Conservation (phyloP, 2,329 filamentous ascomycete species). For the Mycocentrospora acerina region DNA sequence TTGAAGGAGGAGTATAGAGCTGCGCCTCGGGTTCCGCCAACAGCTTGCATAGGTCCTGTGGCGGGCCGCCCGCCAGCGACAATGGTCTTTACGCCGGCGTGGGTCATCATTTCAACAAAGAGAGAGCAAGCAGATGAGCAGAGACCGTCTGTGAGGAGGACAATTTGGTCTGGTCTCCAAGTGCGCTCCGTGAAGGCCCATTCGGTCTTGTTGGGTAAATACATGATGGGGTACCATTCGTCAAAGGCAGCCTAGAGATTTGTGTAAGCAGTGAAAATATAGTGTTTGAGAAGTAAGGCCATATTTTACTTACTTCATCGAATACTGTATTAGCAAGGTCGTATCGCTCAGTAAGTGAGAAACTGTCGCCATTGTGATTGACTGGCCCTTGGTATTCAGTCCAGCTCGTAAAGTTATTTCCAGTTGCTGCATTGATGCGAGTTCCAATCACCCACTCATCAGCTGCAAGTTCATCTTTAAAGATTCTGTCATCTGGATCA, state of each 20-base stretch:
- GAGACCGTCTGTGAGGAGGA: constrained; percentile 52
- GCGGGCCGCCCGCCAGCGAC: constrained; percentile 59
- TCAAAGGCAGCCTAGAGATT: constrained; percentile 8
- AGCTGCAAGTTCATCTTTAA: constrained; percentile 5
- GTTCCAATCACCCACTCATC: constrained; percentile 15
- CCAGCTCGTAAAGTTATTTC: constrained; percentile 42
- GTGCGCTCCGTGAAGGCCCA: constrained; percentile 3
- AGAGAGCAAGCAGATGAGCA: constrained; percentile 61
- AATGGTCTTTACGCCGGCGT: constrained; percentile 54
- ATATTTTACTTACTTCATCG: constrained; percentile 1
- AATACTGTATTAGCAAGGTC: constrained; percentile 8
- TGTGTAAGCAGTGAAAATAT: not conserved
- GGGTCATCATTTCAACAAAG: constrained; percentile 54
- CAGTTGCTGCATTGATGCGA: constrained; percentile 14
- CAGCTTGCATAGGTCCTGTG: constrained; percentile 57
- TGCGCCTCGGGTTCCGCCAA: constrained; percentile 60
- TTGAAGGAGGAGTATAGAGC: constrained; percentile 37
- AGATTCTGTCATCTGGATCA: not conserved
- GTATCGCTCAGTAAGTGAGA: constrained; percentile 9
- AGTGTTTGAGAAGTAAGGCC: too few relatives aligned
- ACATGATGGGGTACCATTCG: constrained; percentile 6
- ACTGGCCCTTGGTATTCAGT: constrained; percentile 38
- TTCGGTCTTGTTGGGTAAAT: constrained; percentile 1
- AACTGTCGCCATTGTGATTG: constrained; percentile 15
- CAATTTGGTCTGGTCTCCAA: constrained; percentile 27